These are phyloP conservation scores for Meira nashicola DNA, from an alignment of 1,284 basidiomycete species.

Conservation along the genomic window DNA sequence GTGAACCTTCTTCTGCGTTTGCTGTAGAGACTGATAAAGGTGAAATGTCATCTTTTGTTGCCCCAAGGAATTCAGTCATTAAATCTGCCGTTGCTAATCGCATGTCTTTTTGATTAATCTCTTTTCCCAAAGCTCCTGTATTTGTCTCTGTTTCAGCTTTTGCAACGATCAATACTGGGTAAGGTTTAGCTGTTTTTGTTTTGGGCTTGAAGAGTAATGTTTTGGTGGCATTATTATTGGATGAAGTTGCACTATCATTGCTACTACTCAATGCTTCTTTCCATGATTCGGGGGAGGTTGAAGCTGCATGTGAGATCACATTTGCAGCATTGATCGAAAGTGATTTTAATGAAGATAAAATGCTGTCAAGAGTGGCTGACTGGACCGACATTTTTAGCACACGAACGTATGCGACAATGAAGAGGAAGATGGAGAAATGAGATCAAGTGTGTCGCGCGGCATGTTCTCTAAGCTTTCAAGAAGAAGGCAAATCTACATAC, in stretches of 20 bases:
- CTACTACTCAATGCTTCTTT: slow-evolving; percentile 25
- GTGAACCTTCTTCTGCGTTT: slow-evolving; percentile 22
- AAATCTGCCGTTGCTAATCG: slow-evolving; percentile 82
- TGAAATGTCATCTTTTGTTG: slow-evolving; percentile 71
- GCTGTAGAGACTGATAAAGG: slow-evolving; percentile 39
- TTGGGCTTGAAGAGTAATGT: slow-evolving; percentile 85
- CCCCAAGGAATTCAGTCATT: slow-evolving; percentile 73
- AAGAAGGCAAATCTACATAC: too few relatives aligned
- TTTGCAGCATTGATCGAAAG: slow-evolving; percentile 34
- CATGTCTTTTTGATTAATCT: slow-evolving; percentile 81
- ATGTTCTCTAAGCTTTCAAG: too few relatives aligned
- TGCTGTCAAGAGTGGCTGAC: slow-evolving; percentile 18
- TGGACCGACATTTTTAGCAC: slow-evolving; percentile 4
- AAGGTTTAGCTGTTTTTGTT: slow-evolving; percentile 76
- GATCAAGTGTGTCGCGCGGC: too few relatives aligned
- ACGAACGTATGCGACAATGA: slow-evolving; percentile 56
- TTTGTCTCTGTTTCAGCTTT: slow-evolving; percentile 73
- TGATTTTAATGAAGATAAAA: slow-evolving; percentile 24
- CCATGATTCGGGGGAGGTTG: slow-evolving; percentile 35
- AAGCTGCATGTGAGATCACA: slow-evolving; percentile 35
- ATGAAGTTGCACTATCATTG: slow-evolving; percentile 12
- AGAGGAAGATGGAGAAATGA: too few relatives aligned
- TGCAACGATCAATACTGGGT: slow-evolving; percentile 75
- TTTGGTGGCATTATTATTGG: slow-evolving; percentile 59
- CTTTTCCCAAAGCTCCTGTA: slow-evolving; percentile 67